These are phyloP conservation scores for Gossypium armourianum DNA, from an alignment of 441 rosid genomes.

Conservation along the genomic window DNA sequence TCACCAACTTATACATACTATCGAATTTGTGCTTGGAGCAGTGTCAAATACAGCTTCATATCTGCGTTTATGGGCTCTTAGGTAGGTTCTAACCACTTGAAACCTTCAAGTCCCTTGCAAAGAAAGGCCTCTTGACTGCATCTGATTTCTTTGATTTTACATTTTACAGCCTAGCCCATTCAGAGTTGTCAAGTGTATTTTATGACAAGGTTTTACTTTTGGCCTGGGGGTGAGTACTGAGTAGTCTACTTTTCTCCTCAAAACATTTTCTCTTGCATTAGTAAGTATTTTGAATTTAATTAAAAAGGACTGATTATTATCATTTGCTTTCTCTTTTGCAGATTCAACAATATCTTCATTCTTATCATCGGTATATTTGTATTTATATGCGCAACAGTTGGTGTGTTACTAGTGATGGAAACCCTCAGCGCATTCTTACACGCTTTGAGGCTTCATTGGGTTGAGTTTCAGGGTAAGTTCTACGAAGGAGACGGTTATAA, in stretches of 20 bases:
- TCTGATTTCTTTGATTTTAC: conserved; percentile 4
- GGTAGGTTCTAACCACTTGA: conserved; percentile 20
- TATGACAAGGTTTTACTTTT: conserved; percentile 31
- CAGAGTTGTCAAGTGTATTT: conserved; percentile 37
- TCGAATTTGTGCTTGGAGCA: conserved; percentile 40
- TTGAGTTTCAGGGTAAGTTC: conserved; percentile 41
- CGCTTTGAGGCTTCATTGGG: conserved; percentile 39
- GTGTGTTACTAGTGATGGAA: conserved; percentile 42
- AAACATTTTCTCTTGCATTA: not conserved
- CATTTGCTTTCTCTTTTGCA: conserved; percentile 14
- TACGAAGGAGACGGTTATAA: conserved; percentile 40
- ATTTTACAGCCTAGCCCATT: conserved; percentile 35
- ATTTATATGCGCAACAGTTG: conserved; percentile 36
- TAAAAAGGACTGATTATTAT: not conserved
- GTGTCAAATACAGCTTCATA: conserved; percentile 45
- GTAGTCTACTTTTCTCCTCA: not conserved
- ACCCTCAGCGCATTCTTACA: conserved; percentile 36
- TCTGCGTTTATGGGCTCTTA: conserved; percentile 41
- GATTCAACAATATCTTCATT: conserved; percentile 33
- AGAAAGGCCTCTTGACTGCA: not conserved
- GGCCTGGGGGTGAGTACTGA: conserved; percentile 33
- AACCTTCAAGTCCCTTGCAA: not conserved
- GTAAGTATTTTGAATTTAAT: not conserved
- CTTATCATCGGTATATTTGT: conserved; percentile 30
- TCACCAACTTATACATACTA: conserved; percentile 42